phyloP scores from a whole-genome alignment of 768 basidiomycete species.

The Stropharia rugosoannulata region DNA sequence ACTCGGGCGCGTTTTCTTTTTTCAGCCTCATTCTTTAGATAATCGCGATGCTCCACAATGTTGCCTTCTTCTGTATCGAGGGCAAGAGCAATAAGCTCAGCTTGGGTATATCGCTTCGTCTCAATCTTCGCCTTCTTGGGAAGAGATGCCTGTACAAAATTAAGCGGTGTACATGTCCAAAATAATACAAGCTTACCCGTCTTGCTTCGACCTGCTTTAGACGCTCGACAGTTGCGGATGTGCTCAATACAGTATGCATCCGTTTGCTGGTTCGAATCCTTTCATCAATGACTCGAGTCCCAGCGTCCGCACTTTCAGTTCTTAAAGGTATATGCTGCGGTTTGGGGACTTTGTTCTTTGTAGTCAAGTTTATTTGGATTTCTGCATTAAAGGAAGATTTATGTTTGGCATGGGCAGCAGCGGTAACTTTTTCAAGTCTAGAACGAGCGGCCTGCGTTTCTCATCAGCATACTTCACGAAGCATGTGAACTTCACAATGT shows the following conservation, averaged over 20 bases:
- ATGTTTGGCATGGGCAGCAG: slow-evolving; percentile 65
- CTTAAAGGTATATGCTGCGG: slow-evolving; percentile 41
- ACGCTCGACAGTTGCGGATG: slow-evolving; percentile 63
- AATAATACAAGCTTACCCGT: slow-evolving; percentile 38
- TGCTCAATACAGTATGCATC: slow-evolving; percentile 69
- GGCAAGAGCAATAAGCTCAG: slow-evolving; percentile 80
- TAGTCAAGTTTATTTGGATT: slow-evolving; percentile 23
- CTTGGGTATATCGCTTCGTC: slow-evolving; percentile 64
- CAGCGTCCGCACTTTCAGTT: slow-evolving; percentile 44
- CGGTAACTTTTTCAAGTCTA: slow-evolving; percentile 61
- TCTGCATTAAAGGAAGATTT: slow-evolving; percentile 69
- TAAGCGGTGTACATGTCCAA: neutral
- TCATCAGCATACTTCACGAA: neutral
- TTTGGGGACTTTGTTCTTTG: slow-evolving; percentile 29
- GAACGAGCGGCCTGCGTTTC: slow-evolving; percentile 48
- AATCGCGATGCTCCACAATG: slow-evolving; percentile 73
- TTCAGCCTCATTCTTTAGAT: slow-evolving; percentile 79
- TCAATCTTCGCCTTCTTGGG: slow-evolving; percentile 62
- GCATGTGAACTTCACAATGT: neutral
- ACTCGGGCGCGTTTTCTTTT: slow-evolving; percentile 69
- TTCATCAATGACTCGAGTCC: slow-evolving; percentile 19
- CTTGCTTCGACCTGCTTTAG: slow-evolving; percentile 63
- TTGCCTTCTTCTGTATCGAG: slow-evolving; percentile 89
- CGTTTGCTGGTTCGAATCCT: slow-evolving; percentile 61
- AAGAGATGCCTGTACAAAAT: slow-evolving; percentile 45